Conservation (phyloP, 176 grass and related monocot genomes). For the Zoysia pacifica region DNA sequence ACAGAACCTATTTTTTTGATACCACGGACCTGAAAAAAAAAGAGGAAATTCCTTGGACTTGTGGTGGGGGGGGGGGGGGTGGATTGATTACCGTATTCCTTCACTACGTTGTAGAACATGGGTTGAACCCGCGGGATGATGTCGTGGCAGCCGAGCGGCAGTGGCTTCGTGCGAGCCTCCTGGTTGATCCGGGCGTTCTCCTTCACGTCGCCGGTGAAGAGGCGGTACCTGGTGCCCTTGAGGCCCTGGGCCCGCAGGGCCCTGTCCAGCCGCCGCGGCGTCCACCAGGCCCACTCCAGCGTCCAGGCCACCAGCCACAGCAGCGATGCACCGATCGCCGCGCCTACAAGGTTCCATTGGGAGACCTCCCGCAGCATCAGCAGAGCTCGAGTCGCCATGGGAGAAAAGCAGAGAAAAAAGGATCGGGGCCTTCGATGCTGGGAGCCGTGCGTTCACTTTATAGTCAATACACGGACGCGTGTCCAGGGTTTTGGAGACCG, state of each 20-base stretch:
- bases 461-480: too few species aligned
- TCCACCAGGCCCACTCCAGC: slow-evolving; percentile 57
- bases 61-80: too few species aligned
- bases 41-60: neutral
- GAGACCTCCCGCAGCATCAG: slow-evolving; percentile 13
- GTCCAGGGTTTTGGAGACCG: too few species aligned
- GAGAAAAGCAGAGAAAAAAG: neutral
- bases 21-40: neutral
- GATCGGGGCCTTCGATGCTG: neutral
- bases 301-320: slow-evolving; percentile 37
- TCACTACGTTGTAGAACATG: slow-evolving; percentile 9
- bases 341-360: slow-evolving; percentile 34
- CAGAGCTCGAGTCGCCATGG: neutral
- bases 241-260: slow-evolving; percentile 49
- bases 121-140: slow-evolving; percentile 37
- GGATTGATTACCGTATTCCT: slow-evolving; percentile 47
- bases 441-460: too few species aligned
- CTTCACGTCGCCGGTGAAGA: slow-evolving; percentile 45
- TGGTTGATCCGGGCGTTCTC: slow-evolving; percentile 36
- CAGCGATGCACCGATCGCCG: slow-evolving; percentile 21
- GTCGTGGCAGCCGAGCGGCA: slow-evolving; percentile 49
- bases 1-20: too few species aligned
- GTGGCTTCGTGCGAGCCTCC: slow-evolving; percentile 41
- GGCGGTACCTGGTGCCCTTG: slow-evolving; percentile 45
- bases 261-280: slow-evolving; percentile 47